Base-by-base conservation (phyloP, 2,329 filamentous ascomycete species). In the Monosporascus sp. region DNA sequence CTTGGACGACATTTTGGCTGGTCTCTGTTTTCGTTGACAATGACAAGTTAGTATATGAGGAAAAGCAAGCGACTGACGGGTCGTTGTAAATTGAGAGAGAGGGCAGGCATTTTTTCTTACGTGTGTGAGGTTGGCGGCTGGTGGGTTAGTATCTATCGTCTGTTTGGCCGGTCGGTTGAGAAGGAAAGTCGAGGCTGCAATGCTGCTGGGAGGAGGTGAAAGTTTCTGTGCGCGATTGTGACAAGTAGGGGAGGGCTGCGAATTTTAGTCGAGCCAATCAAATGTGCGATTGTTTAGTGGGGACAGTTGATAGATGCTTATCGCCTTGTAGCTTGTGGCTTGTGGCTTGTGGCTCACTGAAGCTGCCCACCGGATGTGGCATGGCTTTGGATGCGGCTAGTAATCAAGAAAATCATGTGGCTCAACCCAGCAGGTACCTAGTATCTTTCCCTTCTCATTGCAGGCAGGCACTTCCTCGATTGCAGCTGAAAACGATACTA, bases 1-100 rank as follows among this genome's bases (percentile, higher is more conserved):
- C 72, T 78, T 83, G 70, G 79, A 75, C 74, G 85, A 86, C 84
- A 88, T 88, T 74, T 81, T 61, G 52, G 34, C 27, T 50, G 26
- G 26, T 20, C n/a, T 37, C 22, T 49, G 27, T 11, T 31, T 31
- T 43, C 36, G 51, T 14, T 26, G 31, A 20, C 48, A 22, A 40
- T 26, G 31, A 17, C 38, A 22, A 50, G 31, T 27, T 22, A 34
- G 41, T 5, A n/a, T 31, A 31, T 31, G 45, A 22, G 26, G 47
- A 36, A 24, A 36, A 22, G 20, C 14, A 2, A 36, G 14, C 16
- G 17, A 48, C 11, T 31, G 27, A 31, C 27, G 2, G 27, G 5
- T 11, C 0, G 2, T 31, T 5, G 27, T 1, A 1, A n/a, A 19
- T 6, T 2, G 19, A 47, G 40, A 20, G 40, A 43, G 14, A 19